Conservation (phyloP, 371 early-diverging fungal species). For the Mucor lusitanicus region DNA sequence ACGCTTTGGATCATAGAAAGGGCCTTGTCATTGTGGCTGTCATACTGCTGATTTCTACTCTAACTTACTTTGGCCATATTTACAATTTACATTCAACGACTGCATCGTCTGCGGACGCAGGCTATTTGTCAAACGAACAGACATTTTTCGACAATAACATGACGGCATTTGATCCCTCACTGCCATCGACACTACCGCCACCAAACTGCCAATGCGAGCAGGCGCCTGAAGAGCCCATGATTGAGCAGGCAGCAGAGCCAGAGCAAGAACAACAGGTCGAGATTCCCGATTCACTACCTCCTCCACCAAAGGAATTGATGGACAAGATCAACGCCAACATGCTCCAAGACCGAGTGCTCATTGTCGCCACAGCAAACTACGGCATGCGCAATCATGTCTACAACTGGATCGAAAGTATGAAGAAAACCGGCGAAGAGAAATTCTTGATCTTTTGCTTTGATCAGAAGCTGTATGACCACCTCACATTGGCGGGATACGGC, state of each 20-base stretch:
- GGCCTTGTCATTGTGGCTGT: constrained; percentile 1
- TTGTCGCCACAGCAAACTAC: constrained; percentile 46
- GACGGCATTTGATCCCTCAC: not conserved
- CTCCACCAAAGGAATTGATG: constrained; percentile 27
- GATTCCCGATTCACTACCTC: constrained; percentile 30
- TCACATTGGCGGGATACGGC: constrained; percentile 33
- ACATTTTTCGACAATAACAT: constrained; percentile 10
- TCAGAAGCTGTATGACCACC: constrained; percentile 35
- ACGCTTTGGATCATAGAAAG: constrained; percentile 7
- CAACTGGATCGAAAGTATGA: constrained; percentile 52
- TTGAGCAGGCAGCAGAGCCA: not conserved
- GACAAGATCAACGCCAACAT: constrained; percentile 41
- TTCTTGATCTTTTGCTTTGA: constrained; percentile 50
- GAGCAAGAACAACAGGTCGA: not conserved
- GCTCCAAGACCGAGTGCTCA: constrained; percentile 33
- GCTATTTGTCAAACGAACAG: constrained; percentile 17
- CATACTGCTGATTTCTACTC: constrained; percentile 2
- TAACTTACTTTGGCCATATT: constrained; percentile 12
- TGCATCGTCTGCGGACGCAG: constrained; percentile 4
- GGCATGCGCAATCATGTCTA: constrained; percentile 53
- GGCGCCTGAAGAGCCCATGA: not conserved
- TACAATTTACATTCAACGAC: not conserved
- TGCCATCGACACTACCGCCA: not conserved
- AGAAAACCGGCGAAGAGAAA: constrained; percentile 36
- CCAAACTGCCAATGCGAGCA: not conserved